A percentile compares a stretch with the other conserved stretches of the same genome.
These are phyloP conservation scores for Boletus subcaerulescens DNA, from an alignment of 768 basidiomycete genomes.

Conservation along the genomic window DNA sequence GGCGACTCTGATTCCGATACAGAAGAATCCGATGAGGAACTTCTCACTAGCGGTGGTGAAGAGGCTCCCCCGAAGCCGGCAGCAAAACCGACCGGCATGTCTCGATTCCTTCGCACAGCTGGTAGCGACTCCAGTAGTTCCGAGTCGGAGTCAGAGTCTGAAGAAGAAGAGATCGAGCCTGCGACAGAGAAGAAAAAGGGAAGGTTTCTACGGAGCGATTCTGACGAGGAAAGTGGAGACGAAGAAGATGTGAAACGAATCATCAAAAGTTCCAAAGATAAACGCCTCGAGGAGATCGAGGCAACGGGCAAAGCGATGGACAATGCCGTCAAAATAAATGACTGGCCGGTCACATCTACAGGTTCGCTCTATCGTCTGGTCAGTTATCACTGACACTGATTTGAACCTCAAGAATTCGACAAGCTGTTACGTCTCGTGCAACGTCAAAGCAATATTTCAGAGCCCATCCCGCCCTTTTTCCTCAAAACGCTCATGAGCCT, in stretches of 20 bases:
- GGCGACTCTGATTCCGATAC: constrained; percentile 78
- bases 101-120: constrained; percentile 69
- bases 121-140: constrained; percentile 53
- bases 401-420: constrained; percentile 76
- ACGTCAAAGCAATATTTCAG: constrained; percentile 79
- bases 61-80: constrained; percentile 43
- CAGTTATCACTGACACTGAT: constrained; percentile 4
- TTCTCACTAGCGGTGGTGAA: constrained; percentile 71
- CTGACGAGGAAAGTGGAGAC: constrained; percentile 53
- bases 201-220: constrained; percentile 43
- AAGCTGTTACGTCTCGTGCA: constrained; percentile 90
- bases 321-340: constrained; percentile 93
- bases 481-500: constrained; percentile 71
- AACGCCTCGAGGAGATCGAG: constrained; percentile 93
- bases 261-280: constrained; percentile 84
- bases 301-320: constrained; percentile 87
- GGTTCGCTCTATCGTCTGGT: constrained; percentile 46
- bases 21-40: constrained; percentile 71
- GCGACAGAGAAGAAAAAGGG: constrained; percentile 39
- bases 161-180: constrained; percentile 57
- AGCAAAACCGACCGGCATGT: constrained; percentile 48
- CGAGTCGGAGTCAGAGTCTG: constrained; percentile 50
- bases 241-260: constrained; percentile 72
- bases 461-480: constrained; percentile 85
- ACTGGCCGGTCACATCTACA: constrained; percentile 90